phyloP scores from a whole-genome alignment of 2,329 filamentous ascomycete species.

The Coniochaeta sp. region DNA sequence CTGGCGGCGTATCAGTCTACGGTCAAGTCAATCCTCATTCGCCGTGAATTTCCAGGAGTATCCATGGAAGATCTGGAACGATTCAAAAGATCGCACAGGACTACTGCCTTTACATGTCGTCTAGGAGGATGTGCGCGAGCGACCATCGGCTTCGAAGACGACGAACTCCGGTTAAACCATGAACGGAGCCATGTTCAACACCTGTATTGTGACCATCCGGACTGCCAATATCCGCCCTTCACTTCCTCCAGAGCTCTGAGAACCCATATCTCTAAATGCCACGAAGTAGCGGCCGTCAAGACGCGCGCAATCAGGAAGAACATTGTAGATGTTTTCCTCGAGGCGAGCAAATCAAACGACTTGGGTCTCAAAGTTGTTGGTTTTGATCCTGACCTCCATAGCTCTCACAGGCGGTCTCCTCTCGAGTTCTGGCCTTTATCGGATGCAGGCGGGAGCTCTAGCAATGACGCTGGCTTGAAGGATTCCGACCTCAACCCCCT shows the following conservation, averaged over 20 bases:
- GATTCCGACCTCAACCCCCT: no score
- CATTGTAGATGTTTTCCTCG: not conserved
- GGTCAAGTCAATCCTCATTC: slow-evolving; percentile 4
- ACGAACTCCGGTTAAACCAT: slow-evolving; percentile 6
- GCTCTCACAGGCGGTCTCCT: no score
- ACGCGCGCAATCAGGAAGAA: not conserved
- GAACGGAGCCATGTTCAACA: slow-evolving; percentile 7
- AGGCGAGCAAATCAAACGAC: no score
- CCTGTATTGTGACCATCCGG: slow-evolving; percentile 1
- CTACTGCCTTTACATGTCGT: slow-evolving; percentile 9
- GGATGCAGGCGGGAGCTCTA: no score
- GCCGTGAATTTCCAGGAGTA: slow-evolving; percentile 1
- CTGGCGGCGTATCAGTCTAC: slow-evolving; percentile 5
- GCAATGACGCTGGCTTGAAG: no score
- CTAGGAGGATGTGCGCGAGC: slow-evolving; percentile 11
- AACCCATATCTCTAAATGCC: not conserved
- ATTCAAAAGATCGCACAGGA: slow-evolving; percentile 8
- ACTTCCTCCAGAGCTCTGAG: not conserved
- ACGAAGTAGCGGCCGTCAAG: not conserved
- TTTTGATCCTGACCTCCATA: no score
- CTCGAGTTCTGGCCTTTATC: no score
- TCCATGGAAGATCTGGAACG: slow-evolving; percentile 7
- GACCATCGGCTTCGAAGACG: slow-evolving; percentile 10
- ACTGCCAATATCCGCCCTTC: slow-evolving; percentile 9
- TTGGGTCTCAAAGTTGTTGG: no score